Conservation (phyloP, 495 filamentous ascomycete species). For the Filosporella fistucella region DNA sequence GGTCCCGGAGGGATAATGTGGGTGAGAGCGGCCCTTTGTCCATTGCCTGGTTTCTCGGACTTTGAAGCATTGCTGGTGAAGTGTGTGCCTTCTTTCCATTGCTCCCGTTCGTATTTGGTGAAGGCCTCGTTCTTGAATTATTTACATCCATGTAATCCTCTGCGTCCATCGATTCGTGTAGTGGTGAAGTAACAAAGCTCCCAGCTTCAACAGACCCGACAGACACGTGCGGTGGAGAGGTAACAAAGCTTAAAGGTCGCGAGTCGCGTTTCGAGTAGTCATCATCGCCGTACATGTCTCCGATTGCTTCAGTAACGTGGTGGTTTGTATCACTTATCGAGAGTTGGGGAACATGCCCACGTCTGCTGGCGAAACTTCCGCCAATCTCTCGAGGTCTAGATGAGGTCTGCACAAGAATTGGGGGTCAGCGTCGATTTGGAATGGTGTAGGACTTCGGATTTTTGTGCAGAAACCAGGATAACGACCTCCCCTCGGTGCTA, state of each 20-base stretch:
- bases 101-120: conserved; percentile 19
- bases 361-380: conserved; percentile 48
- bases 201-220: conserved; percentile 27
- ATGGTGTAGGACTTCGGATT: not conserved
- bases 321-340: conserved; percentile 66
- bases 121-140: conserved; percentile 20
- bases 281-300: conserved; percentile 89
- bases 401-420: conserved; percentile 39
- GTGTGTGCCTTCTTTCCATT: conserved; percentile 18
- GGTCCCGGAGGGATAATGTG: conserved; percentile 49
- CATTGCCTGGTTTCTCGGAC: conserved; percentile 14
- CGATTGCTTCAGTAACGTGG: conserved; percentile 97
- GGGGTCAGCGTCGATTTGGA: conserved; percentile 12
- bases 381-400: conserved; percentile 49
- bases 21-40: conserved; percentile 45
- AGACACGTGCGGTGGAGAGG: conserved; percentile 35
- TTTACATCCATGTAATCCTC: conserved; percentile 32
- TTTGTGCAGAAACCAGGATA: conserved; percentile 3
- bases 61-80: conserved; percentile 21
- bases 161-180: conserved; percentile 21
- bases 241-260: conserved; percentile 60
- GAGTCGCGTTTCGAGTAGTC: conserved; percentile 57
- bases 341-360: conserved; percentile 49
- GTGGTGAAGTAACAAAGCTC: conserved; percentile 57
- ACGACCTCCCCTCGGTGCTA: conserved; percentile 8